A percentile compares a stretch with the other conserved stretches of the same genome.
Evolutionary conservation across 805 yeast genomes (phyloP).

Genomic region (Metschnikowia similis): DNA sequence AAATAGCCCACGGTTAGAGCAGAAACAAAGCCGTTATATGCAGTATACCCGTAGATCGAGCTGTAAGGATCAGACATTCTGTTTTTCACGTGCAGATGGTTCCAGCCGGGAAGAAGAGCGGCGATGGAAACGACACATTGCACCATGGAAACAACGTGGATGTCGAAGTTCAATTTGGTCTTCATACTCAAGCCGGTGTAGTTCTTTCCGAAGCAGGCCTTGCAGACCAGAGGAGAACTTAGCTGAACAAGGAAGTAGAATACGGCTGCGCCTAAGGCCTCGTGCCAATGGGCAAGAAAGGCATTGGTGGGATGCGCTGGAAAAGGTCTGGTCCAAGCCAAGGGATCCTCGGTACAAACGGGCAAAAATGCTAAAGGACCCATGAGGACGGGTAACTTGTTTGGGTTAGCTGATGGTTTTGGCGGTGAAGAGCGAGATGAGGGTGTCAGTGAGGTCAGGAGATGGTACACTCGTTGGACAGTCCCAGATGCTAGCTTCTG

Average conservation of each 20-base stretch:
- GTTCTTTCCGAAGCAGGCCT: constrained; percentile 44
- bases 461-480: too few relatives aligned
- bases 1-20: constrained; percentile 82
- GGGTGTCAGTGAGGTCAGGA: too few relatives aligned
- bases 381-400: background rate
- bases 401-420: too few relatives aligned
- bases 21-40: constrained; percentile 70
- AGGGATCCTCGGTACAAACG: constrained; percentile 36
- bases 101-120: constrained; percentile 60
- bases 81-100: constrained; percentile 45
- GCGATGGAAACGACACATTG: constrained; percentile 68
- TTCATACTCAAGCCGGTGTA: constrained; percentile 48
- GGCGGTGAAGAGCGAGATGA: too few relatives aligned
- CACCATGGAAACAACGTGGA: constrained; percentile 84
- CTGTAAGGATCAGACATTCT: constrained; percentile 37
- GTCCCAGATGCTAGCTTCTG: too few relatives aligned
- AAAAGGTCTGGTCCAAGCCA: constrained; percentile 43
- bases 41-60: constrained; percentile 60
- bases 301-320: constrained; percentile 41
- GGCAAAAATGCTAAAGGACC: constrained; percentile 17
- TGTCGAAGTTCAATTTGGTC: constrained; percentile 71
- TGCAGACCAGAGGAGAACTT: constrained; percentile 50
- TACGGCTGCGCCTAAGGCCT: constrained; percentile 54
- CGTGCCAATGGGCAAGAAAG: constrained; percentile 67
- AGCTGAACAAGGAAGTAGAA: constrained; percentile 57